Evolutionary conservation across 78 protist genomes (phyloP).

Genomic region (Salpingoeca rosetta): DNA sequence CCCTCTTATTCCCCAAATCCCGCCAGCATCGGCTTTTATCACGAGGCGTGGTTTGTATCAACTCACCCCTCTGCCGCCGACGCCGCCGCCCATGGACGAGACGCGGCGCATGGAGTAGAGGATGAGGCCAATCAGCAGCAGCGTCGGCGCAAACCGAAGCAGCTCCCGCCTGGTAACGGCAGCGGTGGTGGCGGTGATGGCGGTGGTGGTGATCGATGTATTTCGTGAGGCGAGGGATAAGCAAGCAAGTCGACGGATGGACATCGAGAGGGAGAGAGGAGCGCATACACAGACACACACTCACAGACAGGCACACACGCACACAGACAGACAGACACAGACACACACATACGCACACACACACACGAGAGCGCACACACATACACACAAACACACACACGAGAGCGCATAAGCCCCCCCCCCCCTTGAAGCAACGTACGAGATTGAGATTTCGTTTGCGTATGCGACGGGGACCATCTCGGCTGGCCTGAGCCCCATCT

Average conservation of each 20-base stretch:
- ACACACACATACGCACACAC: background rate
- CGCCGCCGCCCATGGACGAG: background rate
- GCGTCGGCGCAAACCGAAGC: conserved; percentile 21
- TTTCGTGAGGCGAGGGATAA: background rate
- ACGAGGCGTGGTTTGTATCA: no score
- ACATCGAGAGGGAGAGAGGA: background rate
- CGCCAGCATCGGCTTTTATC: no score
- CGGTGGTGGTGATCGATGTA: background rate
- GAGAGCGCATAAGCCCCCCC: background rate
- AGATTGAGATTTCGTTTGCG: background rate
- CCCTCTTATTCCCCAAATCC: no score
- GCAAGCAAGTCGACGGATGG: background rate
- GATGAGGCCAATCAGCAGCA: conserved; percentile 27
- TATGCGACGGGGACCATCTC: conserved; percentile 28
- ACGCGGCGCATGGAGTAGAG: background rate
- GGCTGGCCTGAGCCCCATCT: conserved; percentile 6
- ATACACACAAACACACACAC: no score
- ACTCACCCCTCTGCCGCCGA: no score
- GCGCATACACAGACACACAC: background rate
- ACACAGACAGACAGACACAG: background rate
- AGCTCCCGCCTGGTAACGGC: conserved; percentile 17
- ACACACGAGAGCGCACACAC: no score
- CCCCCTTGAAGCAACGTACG: background rate
- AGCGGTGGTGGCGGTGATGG: background rate
- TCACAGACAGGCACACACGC: no score